Evolutionary conservation across 495 filamentous ascomycete species (phyloP).

Genomic region (Talaromyces wortmannii): DNA sequence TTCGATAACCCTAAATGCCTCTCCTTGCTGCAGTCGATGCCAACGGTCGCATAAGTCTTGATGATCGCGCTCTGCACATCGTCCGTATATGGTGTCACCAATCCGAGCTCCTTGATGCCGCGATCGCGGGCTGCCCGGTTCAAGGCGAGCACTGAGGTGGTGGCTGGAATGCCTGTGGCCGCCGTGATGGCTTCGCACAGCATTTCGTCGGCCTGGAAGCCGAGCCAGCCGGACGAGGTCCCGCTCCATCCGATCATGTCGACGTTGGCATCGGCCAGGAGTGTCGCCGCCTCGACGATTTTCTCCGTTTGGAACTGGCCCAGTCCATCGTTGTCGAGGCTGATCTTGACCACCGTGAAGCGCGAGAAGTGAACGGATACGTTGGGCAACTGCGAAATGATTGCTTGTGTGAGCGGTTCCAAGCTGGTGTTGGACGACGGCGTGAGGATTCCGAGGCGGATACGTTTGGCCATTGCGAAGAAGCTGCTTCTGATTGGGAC

Average conservation of each 20-base stretch:
- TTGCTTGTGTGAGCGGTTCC: constrained; percentile 1
- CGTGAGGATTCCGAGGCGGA: constrained; percentile 1
- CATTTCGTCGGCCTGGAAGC: neutral
- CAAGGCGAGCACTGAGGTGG: neutral
- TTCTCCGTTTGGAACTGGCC: neutral
- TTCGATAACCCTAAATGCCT: neutral
- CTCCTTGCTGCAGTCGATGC: constrained; percentile 2
- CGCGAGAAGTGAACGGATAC: constrained; percentile 3
- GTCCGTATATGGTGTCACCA: constrained; percentile 1
- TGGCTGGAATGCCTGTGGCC: neutral
- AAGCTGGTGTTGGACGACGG: constrained; percentile 4
- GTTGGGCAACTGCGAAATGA: constrained; percentile 2
- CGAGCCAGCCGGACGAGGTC: constrained; percentile 1
- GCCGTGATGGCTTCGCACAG: constrained; percentile 1
- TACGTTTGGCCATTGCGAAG: neutral
- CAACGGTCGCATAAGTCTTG: constrained; percentile 1
- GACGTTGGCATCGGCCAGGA: neutral
- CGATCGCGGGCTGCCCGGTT: neutral
- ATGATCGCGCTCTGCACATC: neutral
- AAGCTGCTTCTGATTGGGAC: too few species aligned
- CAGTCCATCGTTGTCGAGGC: neutral
- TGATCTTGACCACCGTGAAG: constrained; percentile 2
- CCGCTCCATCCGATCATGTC: constrained; percentile 5
- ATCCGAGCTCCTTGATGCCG: neutral
- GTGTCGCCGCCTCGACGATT: neutral